Conservation (phyloP, 139 green algal species). For the Spirogloea muscicola region DNA sequence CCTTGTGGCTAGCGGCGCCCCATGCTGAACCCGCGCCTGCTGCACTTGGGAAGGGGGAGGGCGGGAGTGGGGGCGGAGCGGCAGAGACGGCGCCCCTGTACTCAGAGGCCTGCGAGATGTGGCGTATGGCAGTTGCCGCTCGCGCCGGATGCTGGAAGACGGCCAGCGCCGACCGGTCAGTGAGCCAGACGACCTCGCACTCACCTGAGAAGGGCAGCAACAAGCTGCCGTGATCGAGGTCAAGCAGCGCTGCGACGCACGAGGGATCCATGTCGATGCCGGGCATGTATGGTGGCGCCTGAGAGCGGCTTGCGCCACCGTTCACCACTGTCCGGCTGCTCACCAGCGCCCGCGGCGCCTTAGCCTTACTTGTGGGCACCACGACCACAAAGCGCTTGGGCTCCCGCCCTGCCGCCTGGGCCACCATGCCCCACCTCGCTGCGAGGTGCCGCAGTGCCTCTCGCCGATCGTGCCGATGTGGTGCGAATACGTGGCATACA, state of each 20-base stretch:
- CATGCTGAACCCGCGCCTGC: too few species aligned
- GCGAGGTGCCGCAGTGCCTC: conserved; percentile 33
- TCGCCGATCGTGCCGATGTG: background rate
- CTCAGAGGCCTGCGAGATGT: conserved; percentile 10
- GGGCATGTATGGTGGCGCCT: background rate
- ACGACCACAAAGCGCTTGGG: conserved; percentile 36
- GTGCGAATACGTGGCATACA: conserved; percentile 36
- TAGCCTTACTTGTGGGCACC: conserved; percentile 30
- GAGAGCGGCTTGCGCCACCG: too few species aligned
- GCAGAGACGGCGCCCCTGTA: conserved; percentile 34
- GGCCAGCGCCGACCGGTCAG: conserved; percentile 34
- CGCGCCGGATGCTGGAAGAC: conserved; percentile 26
- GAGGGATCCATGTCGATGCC: conserved; percentile 27
- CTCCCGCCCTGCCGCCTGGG: conserved; percentile 19
- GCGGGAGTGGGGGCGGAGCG: too few species aligned
- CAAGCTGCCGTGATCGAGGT: background rate
- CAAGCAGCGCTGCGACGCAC: conserved; percentile 11
- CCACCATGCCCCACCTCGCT: conserved; percentile 2
- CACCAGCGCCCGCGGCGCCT: too few species aligned
- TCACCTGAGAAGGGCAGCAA: conserved; percentile 44
- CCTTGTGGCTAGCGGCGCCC: too few species aligned
- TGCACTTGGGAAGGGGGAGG: too few species aligned
- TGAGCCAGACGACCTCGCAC: conserved; percentile 47
- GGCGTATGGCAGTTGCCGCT: conserved; percentile 24
- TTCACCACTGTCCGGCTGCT: too few species aligned